Conservation (phyloP, 352 stramenopile genomes). For the Globisporangium carolinianum region DNA sequence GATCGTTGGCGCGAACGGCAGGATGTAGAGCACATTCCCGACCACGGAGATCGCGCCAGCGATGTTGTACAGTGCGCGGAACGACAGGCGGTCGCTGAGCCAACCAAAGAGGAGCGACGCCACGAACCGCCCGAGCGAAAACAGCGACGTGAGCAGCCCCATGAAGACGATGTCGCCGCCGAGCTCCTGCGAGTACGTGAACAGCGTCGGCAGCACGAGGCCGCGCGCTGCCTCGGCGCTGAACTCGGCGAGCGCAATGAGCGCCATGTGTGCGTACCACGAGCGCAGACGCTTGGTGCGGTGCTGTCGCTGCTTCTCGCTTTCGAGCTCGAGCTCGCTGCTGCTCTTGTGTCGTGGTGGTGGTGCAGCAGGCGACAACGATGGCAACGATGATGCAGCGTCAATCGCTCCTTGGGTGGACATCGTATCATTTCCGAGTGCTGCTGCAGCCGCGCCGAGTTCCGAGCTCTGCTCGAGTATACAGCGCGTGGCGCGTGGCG, state of each 20-base stretch:
- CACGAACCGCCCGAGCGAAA: constrained; percentile 49
- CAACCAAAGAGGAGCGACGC: constrained; percentile 59
- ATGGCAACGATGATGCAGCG: not conserved
- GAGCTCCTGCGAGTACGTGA: constrained; percentile 51
- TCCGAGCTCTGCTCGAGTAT: not conserved
- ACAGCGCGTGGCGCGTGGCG: not conserved
- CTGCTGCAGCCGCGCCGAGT: not conserved
- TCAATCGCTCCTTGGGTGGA: not conserved
- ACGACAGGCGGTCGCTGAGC: constrained; percentile 54
- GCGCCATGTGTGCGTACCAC: constrained; percentile 52
- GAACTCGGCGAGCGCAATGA: constrained; percentile 60
- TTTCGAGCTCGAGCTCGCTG: not conserved
- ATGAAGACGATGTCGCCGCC: constrained; percentile 49
- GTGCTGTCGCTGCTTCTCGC: not conserved
- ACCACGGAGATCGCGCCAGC: constrained; percentile 29
- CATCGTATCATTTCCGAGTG: constrained; percentile 7
- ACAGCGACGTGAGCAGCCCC: constrained; percentile 54
- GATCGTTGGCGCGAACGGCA: constrained; percentile 32
- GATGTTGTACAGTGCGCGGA: constrained; percentile 47
- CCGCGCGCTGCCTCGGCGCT: constrained; percentile 48
- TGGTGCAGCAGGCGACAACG: not conserved
- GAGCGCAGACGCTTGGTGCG: constrained; percentile 4
- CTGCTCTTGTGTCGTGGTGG: not conserved
- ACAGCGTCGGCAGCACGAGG: constrained; percentile 61
- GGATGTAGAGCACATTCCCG: constrained; percentile 54